phyloP scores from a whole-genome alignment of 345 rosid genomes.

The Geranium rotundifolium region DNA sequence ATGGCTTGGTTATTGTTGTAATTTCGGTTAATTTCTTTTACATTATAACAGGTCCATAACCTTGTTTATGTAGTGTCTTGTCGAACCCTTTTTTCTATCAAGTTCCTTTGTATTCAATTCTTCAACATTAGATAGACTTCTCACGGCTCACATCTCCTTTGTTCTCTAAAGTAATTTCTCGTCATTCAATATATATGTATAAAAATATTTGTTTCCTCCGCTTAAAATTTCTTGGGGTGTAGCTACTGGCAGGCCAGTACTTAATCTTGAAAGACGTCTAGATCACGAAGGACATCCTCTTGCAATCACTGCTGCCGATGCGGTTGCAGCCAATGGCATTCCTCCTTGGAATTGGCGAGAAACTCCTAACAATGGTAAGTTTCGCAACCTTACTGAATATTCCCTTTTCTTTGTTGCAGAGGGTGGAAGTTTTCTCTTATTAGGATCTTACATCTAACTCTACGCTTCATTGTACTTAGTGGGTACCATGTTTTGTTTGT shows the following conservation, averaged over 20 bases:
- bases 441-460: neutral
- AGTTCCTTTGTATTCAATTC: neutral
- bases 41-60: no score
- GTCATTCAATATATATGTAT: neutral
- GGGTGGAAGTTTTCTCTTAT: no score
- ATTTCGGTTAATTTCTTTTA: no score
- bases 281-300: constrained; percentile 36
- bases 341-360: constrained; percentile 40
- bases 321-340: constrained; percentile 24
- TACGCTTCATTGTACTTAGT: neutral
- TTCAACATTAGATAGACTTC: neutral
- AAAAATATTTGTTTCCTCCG: neutral
- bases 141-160: neutral
- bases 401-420: neutral
- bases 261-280: constrained; percentile 29
- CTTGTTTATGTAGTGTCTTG: neutral
- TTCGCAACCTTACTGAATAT: neutral
- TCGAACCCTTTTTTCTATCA: neutral
- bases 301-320: constrained; percentile 30
- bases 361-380: constrained; percentile 25
- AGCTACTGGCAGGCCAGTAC: constrained; percentile 23
- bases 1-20: no score
- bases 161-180: neutral
- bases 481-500: neutral
- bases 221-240: neutral